phyloP scores from a whole-genome alignment of 2,329 filamentous ascomycete genomes.

The Nemania bipapillata region DNA sequence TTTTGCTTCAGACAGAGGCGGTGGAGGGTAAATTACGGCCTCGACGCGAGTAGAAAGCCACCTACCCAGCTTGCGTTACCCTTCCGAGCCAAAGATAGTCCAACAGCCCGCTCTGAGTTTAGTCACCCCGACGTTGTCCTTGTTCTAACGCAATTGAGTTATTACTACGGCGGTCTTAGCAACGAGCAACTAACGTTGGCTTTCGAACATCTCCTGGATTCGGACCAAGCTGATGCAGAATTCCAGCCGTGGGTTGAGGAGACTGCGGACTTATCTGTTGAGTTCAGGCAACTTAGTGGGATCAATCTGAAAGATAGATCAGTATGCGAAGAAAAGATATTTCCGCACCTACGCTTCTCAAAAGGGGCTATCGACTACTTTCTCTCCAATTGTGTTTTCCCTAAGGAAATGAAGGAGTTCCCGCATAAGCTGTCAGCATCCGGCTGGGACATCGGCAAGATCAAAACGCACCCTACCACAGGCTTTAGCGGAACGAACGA shows the following conservation, averaged over 20 bases:
- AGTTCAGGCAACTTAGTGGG: constrained; percentile 57
- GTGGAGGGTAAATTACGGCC: constrained; percentile 73
- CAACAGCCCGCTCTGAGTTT: constrained; percentile 67
- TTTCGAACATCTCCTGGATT: constrained; percentile 60
- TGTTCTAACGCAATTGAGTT: constrained; percentile 64
- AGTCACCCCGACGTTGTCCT: constrained; percentile 70
- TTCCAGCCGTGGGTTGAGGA: constrained; percentile 63
- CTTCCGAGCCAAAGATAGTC: constrained; percentile 68
- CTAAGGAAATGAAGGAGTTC: constrained; percentile 71
- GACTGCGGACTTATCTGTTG: constrained; percentile 48
- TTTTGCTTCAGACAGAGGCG: constrained; percentile 68
- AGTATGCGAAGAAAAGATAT: constrained; percentile 62
- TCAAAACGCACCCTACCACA: constrained; percentile 62
- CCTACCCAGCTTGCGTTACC: constrained; percentile 65
- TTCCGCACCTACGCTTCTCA: constrained; percentile 62
- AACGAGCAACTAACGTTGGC: constrained; percentile 61
- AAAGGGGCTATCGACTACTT: constrained; percentile 72
- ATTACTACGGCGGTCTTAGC: constrained; percentile 66
- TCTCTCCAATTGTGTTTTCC: constrained; percentile 67
- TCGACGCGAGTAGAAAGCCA: constrained; percentile 57
- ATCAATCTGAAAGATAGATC: constrained; percentile 69
- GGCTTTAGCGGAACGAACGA: constrained; percentile 80
- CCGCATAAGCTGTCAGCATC: constrained; percentile 71
- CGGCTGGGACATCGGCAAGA: constrained; percentile 71
- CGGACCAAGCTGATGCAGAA: constrained; percentile 63